Conservation (phyloP, 805 yeast species). For the Nadsonia fulvescens region DNA sequence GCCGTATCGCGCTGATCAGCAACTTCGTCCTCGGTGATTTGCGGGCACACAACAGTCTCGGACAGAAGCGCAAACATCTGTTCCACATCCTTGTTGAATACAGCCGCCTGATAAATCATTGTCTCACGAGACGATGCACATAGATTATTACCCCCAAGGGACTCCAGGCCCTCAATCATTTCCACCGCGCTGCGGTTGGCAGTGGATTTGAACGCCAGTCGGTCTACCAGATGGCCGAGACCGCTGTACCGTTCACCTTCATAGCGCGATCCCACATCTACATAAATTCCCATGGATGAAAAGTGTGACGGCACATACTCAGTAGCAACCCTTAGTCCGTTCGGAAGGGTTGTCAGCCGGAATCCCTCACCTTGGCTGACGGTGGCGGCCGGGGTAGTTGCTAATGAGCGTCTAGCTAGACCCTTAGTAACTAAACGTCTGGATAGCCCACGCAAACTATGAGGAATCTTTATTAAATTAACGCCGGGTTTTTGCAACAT, state of each 20-base stretch:
- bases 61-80: conserved; percentile 58
- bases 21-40: conserved; percentile 49
- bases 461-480: too few relatives aligned
- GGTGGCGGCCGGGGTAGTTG: too few relatives aligned
- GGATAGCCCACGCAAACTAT: too few relatives aligned
- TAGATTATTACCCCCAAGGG: conserved; percentile 85
- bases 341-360: conserved; percentile 30
- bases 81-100: conserved; percentile 70
- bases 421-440: too few relatives aligned
- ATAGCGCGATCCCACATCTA: conserved; percentile 80
- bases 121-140: conserved; percentile 86
- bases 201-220: conserved; percentile 46
- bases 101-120: conserved; percentile 85
- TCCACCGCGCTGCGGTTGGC: conserved; percentile 29
- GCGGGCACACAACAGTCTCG: conserved; percentile 63
- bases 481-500: too few relatives aligned
- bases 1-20: conserved; percentile 57
- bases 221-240: conserved; percentile 64
- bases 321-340: conserved; percentile 71
- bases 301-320: conserved; percentile 82
- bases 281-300: conserved; percentile 73
- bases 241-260: conserved; percentile 52
- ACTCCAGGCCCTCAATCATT: conserved; percentile 59
- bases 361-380: conserved; percentile 5
- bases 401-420: too few relatives aligned